phyloP scores from a whole-genome alignment of 106 monocot genomes.

The Dendrobium nobile region DNA sequence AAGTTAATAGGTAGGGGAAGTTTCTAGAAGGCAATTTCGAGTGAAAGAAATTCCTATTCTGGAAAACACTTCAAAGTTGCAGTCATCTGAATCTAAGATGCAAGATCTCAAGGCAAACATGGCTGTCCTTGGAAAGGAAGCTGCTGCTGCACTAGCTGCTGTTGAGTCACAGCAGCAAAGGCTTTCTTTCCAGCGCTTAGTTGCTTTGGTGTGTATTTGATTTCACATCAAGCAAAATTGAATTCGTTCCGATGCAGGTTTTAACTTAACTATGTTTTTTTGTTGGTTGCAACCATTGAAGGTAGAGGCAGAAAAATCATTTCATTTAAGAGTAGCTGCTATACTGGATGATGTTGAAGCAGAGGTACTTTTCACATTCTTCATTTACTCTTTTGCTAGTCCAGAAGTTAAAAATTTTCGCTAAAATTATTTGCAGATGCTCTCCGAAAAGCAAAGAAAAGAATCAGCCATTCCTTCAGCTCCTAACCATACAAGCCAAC shows the following conservation, averaged over 20 bases:
- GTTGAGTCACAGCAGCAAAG: conserved; percentile 95
- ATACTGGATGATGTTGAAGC: conserved; percentile 88
- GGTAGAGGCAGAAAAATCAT: conserved; percentile 93
- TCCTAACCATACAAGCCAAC: conserved; percentile 9
- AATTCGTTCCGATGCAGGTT: background rate
- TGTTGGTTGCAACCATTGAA: conserved; percentile 21
- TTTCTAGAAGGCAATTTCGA: conserved; percentile 73
- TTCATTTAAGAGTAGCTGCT: conserved; percentile 80
- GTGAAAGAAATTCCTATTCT: conserved; percentile 65
- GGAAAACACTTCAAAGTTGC: conserved; percentile 77
- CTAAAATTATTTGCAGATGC: conserved; percentile 37
- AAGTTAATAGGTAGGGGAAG: conserved; percentile 55
- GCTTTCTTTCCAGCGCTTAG: conserved; percentile 69
- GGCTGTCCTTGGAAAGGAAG: conserved; percentile 97
- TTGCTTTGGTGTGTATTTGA: conserved; percentile 49
- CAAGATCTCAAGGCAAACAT: conserved; percentile 83
- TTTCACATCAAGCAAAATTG: background rate
- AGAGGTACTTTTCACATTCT: conserved; percentile 50
- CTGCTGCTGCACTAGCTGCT: conserved; percentile 77
- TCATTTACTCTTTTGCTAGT: background rate
- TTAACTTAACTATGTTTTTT: background rate
- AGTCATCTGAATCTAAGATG: conserved; percentile 83
- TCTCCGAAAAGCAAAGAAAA: conserved; percentile 77
- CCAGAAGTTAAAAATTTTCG: background rate
- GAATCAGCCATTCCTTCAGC: conserved; percentile 67